Evolutionary conservation across 352 stramenopile species (phyloP).

Genomic region (Discostella stelligera): DNA sequence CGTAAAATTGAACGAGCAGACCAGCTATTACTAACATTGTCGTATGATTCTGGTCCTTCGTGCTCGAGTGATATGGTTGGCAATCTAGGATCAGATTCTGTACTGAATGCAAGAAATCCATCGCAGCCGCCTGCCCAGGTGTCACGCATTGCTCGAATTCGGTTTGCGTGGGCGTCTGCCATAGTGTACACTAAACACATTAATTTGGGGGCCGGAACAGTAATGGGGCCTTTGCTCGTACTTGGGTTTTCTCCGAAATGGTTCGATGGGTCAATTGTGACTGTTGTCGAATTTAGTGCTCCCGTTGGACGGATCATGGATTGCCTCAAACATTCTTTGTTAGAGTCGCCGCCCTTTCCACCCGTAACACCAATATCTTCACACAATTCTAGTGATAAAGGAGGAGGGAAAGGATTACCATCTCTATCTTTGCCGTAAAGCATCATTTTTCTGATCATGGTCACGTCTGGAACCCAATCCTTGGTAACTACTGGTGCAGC

Average conservation of each 20-base stretch:
- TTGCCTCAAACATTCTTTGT: constrained; percentile 43
- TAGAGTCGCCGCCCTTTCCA: constrained; percentile 50
- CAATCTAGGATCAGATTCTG: constrained; percentile 63
- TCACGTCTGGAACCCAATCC: constrained; percentile 73
- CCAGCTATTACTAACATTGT: constrained; percentile 27
- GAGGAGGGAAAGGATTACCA: constrained; percentile 68
- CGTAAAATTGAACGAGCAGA: background rate
- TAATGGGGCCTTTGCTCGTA: constrained; percentile 16
- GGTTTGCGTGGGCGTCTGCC: constrained; percentile 59
- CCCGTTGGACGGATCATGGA: constrained; percentile 37
- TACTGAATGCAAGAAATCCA: constrained; percentile 61
- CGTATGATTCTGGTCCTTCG: constrained; percentile 59
- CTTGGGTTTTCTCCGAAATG: constrained; percentile 21
- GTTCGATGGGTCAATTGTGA: constrained; percentile 41
- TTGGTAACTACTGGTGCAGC: constrained; percentile 26
- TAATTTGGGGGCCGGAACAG: constrained; percentile 51
- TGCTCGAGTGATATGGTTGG: constrained; percentile 69
- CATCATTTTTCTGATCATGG: constrained; percentile 63
- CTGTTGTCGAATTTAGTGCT: constrained; percentile 39
- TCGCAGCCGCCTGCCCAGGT: constrained; percentile 64
- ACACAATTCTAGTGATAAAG: constrained; percentile 59
- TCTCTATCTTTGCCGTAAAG: constrained; percentile 54
- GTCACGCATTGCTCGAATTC: constrained; percentile 70
- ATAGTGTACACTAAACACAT: constrained; percentile 81
- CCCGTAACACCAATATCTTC: constrained; percentile 53